phyloP scores from a whole-genome alignment of 2,329 filamentous ascomycete species.

The Botrytis galanthina region DNA sequence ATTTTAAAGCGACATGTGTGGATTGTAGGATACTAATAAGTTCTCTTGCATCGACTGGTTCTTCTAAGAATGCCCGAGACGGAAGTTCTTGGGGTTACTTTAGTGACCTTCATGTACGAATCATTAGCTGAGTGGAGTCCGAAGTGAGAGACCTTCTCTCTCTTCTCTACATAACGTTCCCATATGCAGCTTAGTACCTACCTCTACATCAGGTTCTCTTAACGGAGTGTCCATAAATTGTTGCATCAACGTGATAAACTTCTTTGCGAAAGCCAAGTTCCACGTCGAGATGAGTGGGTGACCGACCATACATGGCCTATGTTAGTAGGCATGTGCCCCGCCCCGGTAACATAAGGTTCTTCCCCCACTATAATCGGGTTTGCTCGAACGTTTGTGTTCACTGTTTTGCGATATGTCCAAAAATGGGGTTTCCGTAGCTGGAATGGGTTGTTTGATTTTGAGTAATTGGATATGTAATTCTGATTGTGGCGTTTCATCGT shows the following conservation, averaged over 20 bases:
- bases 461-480: background rate
- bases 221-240: background rate
- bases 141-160: background rate
- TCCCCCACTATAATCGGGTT: background rate
- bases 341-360: background rate
- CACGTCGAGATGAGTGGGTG: background rate
- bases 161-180: background rate
- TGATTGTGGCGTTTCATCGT: constrained; percentile 43
- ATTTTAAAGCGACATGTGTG: background rate
- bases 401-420: background rate
- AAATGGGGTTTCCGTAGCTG: background rate
- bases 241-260: background rate
- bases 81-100: background rate
- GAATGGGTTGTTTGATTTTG: background rate
- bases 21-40: background rate
- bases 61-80: background rate
- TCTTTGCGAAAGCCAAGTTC: background rate
- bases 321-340: background rate
- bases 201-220: background rate
- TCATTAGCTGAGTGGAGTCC: background rate
- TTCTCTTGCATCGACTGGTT: background rate
- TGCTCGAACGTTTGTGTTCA: background rate
- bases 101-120: background rate
- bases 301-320: too few species aligned
- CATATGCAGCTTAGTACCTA: background rate